Conservation (phyloP, 176 grass and related monocot species). For the Carex pumila region DNA sequence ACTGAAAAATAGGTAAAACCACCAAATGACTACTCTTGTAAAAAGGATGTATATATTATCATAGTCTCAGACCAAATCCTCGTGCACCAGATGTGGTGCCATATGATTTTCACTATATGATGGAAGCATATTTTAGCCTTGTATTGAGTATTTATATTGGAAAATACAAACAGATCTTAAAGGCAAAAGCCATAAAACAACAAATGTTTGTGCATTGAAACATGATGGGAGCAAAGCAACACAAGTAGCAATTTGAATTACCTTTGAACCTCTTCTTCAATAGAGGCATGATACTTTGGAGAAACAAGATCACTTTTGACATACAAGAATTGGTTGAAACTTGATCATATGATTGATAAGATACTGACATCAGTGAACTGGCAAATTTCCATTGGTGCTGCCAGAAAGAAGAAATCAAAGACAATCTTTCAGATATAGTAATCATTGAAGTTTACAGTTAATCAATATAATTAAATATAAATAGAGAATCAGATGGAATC, state of each 20-base stretch:
- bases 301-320: slow-evolving; percentile 70
- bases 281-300: slow-evolving; percentile 66
- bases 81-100: not conserved
- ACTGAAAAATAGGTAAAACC: not conserved
- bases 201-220: not conserved
- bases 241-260: slow-evolving; percentile 17
- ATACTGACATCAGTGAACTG: slow-evolving; percentile 55
- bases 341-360: slow-evolving; percentile 46
- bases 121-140: not conserved
- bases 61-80: not conserved
- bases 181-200: not conserved
- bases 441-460: not conserved
- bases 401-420: slow-evolving; percentile 26
- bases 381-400: slow-evolving; percentile 74
- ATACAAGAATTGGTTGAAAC: slow-evolving; percentile 49
- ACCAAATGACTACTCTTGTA: not conserved
- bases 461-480: slow-evolving; percentile 16
- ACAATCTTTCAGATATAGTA: not conserved
- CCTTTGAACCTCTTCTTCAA: slow-evolving; percentile 62
- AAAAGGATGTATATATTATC: not conserved
- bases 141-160: not conserved
- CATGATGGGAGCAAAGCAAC: not conserved
- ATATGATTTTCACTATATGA: not conserved
- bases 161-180: not conserved
- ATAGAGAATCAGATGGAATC: slow-evolving; percentile 14